Evolutionary conservation across 148 eudicot species (phyloP).

Genomic region (Chenopodium album): DNA sequence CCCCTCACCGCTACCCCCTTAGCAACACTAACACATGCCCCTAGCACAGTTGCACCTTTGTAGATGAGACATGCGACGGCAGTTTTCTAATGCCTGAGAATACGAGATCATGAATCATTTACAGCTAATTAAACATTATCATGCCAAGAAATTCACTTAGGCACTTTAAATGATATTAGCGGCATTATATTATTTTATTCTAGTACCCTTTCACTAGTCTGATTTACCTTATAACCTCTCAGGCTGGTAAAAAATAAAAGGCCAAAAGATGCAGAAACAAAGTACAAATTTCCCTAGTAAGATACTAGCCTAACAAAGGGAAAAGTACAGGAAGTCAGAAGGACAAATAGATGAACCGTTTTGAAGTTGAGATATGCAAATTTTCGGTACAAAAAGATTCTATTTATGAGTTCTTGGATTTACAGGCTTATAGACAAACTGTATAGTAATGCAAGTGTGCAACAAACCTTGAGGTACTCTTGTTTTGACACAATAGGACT

Average conservation of each 20-base stretch:
- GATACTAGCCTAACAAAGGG: not conserved
- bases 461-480: slow-evolving; percentile 10
- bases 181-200: not conserved
- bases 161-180: not conserved
- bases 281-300: slow-evolving; percentile 21
- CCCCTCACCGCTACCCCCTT: not conserved
- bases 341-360: slow-evolving; percentile 1
- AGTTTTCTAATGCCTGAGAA: not conserved
- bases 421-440: not conserved
- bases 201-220: not conserved
- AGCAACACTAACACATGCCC: not conserved
- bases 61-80: too few species aligned
- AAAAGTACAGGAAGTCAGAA: slow-evolving; percentile 15
- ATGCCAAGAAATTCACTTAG: not conserved
- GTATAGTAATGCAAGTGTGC: not conserved
- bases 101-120: not conserved
- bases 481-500: slow-evolving; percentile 12
- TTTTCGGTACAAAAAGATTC: slow-evolving; percentile 11
- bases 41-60: too few species aligned
- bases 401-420: slow-evolving; percentile 13
- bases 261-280: slow-evolving; percentile 17
- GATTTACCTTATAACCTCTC: slow-evolving; percentile 18
- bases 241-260: not conserved
- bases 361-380: slow-evolving; percentile 13
- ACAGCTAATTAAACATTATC: not conserved